Percentiles rank a stretch among this genome's conserved stretches.
phyloP scores from a whole-genome alignment of 176 grass and related monocot species.

The Cenchrus americanus region DNA sequence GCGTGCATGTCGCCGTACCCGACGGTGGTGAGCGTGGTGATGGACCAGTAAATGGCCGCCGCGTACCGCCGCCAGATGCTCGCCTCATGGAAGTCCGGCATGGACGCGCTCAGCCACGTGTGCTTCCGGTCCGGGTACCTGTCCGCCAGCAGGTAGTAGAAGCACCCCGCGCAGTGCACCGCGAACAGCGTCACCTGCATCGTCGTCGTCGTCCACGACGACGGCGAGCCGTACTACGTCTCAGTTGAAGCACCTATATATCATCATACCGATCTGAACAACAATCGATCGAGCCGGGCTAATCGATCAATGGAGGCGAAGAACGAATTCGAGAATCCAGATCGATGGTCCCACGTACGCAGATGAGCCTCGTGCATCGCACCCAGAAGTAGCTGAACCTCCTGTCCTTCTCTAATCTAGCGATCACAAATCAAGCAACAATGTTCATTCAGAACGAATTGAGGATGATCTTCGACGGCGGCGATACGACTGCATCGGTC shows the following conservation, averaged over 20 bases:
- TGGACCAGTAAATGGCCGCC: slow-evolving; percentile 85
- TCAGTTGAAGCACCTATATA: no score
- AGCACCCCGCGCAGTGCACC: slow-evolving; percentile 78
- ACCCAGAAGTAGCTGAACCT: slow-evolving; percentile 86
- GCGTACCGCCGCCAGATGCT: slow-evolving; percentile 62
- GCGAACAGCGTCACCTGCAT: slow-evolving; percentile 76
- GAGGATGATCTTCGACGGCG: no score
- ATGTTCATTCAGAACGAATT: no score
- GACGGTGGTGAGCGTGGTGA: slow-evolving; percentile 81
- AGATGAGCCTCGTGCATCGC: slow-evolving; percentile 60
- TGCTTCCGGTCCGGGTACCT: slow-evolving; percentile 47
- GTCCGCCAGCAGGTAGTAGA: slow-evolving; percentile 88
- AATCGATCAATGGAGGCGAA: neutral
- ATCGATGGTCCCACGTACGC: slow-evolving; percentile 40
- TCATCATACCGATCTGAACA: no score
- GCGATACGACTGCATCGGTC: no score
- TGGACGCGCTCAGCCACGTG: slow-evolving; percentile 72
- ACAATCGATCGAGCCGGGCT: no score
- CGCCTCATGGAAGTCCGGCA: slow-evolving; percentile 65
- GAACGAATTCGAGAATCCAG: neutral
- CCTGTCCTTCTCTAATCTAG: slow-evolving; percentile 77
- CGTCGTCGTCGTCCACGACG: no score
- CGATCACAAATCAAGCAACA: neutral
- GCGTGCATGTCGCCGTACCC: slow-evolving; percentile 94
- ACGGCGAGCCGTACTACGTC: no score